These are phyloP conservation scores for Pyrenula massariospora DNA, from an alignment of 495 filamentous ascomycete species.

Conservation along the genomic window DNA sequence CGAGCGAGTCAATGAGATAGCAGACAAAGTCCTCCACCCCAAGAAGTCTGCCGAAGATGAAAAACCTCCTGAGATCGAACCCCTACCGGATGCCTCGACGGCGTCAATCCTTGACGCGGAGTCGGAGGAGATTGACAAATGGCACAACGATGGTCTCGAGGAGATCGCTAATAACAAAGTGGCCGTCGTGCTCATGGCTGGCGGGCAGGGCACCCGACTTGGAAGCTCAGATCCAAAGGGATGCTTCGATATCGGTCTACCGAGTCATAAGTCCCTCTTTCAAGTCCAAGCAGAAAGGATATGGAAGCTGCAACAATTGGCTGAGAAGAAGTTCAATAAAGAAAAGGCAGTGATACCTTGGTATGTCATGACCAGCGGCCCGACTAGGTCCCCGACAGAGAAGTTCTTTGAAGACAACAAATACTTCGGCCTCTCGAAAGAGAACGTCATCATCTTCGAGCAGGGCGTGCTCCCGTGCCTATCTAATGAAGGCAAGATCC, in stretches of 20 bases:
- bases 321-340: conserved; percentile 56
- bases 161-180: conserved; percentile 82
- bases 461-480: conserved; percentile 95
- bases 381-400: conserved; percentile 86
- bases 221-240: conserved; percentile 95
- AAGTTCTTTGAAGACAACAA: conserved; percentile 80
- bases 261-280: conserved; percentile 88
- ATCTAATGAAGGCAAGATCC: conserved; percentile 93
- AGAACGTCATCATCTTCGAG: conserved; percentile 89
- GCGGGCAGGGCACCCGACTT: conserved; percentile 88
- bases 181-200: conserved; percentile 92
- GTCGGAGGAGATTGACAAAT: conserved; percentile 63
- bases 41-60: conserved; percentile 36
- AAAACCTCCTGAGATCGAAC: conserved; percentile 58
- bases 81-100: conserved; percentile 75
- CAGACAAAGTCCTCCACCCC: conserved; percentile 70
- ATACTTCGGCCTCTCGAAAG: conserved; percentile 79
- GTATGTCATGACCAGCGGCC: conserved; percentile 99
- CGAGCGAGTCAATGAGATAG: conserved; percentile 68
- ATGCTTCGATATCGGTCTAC: conserved; percentile 88
- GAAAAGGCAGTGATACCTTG: conserved; percentile 71
- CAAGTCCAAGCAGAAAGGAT: conserved; percentile 96
- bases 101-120: conserved; percentile 90
- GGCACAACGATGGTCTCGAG: conserved; percentile 77
- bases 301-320: conserved; percentile 69